Conservation (phyloP, 2,329 filamentous ascomycete species). For the Aureobasidium uvarum region DNA sequence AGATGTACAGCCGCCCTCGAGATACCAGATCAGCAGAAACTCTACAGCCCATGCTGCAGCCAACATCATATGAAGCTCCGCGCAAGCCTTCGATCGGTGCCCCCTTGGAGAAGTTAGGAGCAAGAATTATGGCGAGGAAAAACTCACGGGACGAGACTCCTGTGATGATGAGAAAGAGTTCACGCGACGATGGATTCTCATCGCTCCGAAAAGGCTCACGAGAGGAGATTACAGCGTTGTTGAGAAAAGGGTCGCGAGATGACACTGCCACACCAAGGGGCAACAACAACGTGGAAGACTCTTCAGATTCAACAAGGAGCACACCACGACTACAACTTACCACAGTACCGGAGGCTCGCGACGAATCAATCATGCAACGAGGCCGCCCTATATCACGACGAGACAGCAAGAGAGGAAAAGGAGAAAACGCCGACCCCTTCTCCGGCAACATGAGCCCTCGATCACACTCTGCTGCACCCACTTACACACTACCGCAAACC, state of each 20-base stretch:
- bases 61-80: neutral
- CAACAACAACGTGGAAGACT: neutral
- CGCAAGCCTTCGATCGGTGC: neutral
- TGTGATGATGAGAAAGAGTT: neutral
- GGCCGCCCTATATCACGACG: slow-evolving; percentile 2
- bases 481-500: slow-evolving; percentile 11
- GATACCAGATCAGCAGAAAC: neutral
- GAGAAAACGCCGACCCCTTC: neutral
- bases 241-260: neutral
- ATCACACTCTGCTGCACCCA: slow-evolving; percentile 1
- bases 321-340: slow-evolving; percentile 11
- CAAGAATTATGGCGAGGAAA: slow-evolving; percentile 14
- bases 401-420: slow-evolving; percentile 11
- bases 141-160: slow-evolving; percentile 11
- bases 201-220: neutral
- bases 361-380: slow-evolving; percentile 16
- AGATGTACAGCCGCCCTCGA: slow-evolving; percentile 2
- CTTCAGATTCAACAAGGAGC: neutral
- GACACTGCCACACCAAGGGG: neutral
- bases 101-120: slow-evolving; percentile 3
- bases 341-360: slow-evolving; percentile 4
- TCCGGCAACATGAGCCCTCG: neutral
- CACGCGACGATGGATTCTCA: neutral
- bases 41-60: neutral
- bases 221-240: neutral